Evolutionary conservation across 2,329 filamentous ascomycete genomes (phyloP).

Genomic region (Fusarium avenaceum): DNA sequence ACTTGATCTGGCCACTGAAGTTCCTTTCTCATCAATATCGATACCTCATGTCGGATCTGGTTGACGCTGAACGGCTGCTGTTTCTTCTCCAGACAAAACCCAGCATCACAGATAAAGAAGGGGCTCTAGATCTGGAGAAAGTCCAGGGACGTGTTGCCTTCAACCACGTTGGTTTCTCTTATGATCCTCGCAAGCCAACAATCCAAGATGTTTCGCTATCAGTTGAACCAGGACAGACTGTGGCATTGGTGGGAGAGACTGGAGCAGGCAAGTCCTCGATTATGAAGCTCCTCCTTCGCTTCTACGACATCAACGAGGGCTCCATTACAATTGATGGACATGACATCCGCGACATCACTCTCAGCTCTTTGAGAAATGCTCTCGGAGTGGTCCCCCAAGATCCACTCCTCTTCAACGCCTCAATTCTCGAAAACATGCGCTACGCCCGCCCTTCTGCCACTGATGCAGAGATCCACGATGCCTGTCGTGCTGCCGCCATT

Average conservation of each 20-base stretch:
- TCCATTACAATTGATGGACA: constrained; percentile 70
- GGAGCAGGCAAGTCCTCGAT: constrained; percentile 74
- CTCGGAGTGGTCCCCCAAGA: constrained; percentile 76
- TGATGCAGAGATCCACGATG: constrained; percentile 70
- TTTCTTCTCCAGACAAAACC: constrained; percentile 70
- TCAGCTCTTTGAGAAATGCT: constrained; percentile 68
- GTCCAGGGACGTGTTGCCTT: constrained; percentile 66
- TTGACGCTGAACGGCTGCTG: constrained; percentile 74
- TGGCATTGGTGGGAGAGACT: constrained; percentile 73
- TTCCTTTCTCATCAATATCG: constrained; percentile 51
- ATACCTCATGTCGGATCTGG: constrained; percentile 59
- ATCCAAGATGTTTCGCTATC: constrained; percentile 64
- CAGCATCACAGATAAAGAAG: constrained; percentile 63
- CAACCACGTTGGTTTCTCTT: constrained; percentile 67
- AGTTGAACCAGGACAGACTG: constrained; percentile 65
- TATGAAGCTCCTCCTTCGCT: constrained; percentile 71
- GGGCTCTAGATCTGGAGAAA: constrained; percentile 60
- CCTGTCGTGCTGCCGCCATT: constrained; percentile 72
- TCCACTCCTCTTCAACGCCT: constrained; percentile 73
- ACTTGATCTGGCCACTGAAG: constrained; percentile 57
- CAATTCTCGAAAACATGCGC: constrained; percentile 73
- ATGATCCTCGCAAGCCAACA: constrained; percentile 65
- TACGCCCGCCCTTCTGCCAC: constrained; percentile 74
- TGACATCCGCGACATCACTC: constrained; percentile 70
- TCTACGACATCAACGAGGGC: constrained; percentile 70